Evolutionary conservation across 2,329 filamentous ascomycete genomes (phyloP), one percentile per base, ranked within the genome.

Genomic region (Diaporthe aspalathi): DNA sequence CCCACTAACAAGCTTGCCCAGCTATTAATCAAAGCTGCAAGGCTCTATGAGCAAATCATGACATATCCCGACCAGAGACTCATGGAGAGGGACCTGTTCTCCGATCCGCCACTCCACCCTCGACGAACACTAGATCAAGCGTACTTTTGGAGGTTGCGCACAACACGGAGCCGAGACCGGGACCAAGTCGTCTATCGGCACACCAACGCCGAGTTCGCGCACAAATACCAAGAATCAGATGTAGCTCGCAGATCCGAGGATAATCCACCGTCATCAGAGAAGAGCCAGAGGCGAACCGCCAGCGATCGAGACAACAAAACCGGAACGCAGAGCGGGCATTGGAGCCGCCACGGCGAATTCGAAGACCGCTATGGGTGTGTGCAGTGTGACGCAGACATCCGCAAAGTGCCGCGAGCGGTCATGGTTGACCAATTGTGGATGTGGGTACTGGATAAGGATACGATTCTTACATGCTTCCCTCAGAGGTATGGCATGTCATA

Each of bases 61-160:
- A 79, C 77, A 5, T 80, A 80, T 22, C 74, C 76, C 0, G 82
- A 84, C 66, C 78, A 80, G 67, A 75, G 73, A 54, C 68, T 83
- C 17, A 74, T 83, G 7, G 71, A 79, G 22, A 71, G 75, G 4
- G 81, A 80, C 45, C 75, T 84, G 0, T 75, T 78, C 27, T 24
- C 70, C 0, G 70, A 82, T 0, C 76, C 82, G 0, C 83, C 80
- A 7, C 74, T 82, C 1, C 84, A 87, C 70, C 80, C 83, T 0
- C 79, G 85, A 0, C 76, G 85, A 0, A 86, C 85, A 0, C 76
- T 86, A 1, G 84, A 86, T 50, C 84, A 86, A 68, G 81, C 80
- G 0, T 85, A 84, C 71, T 82, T 82, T 49, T 81, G 80, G 78
- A 81, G 79, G 1, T 76, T 83, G 2, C 75, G 79, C 0, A 80